Percentiles rank a stretch among this genome's conserved stretches.
phyloP scores from a whole-genome alignment of 2,329 filamentous ascomycete genomes.

The Chaetomium strumarium region DNA sequence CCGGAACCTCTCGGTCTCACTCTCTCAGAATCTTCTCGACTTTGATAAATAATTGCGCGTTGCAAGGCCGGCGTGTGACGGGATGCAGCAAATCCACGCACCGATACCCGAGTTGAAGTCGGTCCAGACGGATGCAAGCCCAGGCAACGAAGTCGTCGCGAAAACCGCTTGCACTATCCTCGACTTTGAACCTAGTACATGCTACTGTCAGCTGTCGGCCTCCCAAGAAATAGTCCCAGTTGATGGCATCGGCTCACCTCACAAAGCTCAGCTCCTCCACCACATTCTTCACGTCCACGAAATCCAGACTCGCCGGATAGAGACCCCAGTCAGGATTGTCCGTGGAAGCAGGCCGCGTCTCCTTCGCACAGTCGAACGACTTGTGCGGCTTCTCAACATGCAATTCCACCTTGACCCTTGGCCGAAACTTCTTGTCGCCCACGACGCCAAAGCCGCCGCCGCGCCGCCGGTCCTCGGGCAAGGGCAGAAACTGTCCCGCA shows the following conservation, averaged over 20 bases:
- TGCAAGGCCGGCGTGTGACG: conserved; percentile 36
- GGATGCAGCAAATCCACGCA: conserved; percentile 46
- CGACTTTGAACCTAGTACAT: conserved; percentile 45
- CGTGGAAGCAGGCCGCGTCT: conserved; percentile 50
- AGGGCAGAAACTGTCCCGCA: conserved; percentile 67
- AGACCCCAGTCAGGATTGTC: conserved; percentile 58
- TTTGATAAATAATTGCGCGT: conserved; percentile 47
- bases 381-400: conserved; percentile 62
- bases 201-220: neutral
- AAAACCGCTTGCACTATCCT: conserved; percentile 39
- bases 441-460: conserved; percentile 32
- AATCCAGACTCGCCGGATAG: conserved; percentile 49
- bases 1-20: neutral
- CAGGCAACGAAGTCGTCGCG: conserved; percentile 43
- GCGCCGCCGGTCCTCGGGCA: conserved; percentile 41
- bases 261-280: conserved; percentile 68
- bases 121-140: conserved; percentile 56
- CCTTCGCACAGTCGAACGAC: conserved; percentile 46
- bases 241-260: conserved; percentile 46
- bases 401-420: conserved; percentile 72
- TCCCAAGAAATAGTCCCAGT: neutral
- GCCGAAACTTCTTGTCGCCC: conserved; percentile 54
- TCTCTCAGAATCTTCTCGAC: conserved; percentile 38
- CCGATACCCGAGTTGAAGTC: conserved; percentile 49
- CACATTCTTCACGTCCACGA: conserved; percentile 51